Evolutionary conservation across 345 rosid genomes (phyloP), one percentile per base, ranked within the genome.

Genomic region (Hibiscus syriacus): DNA sequence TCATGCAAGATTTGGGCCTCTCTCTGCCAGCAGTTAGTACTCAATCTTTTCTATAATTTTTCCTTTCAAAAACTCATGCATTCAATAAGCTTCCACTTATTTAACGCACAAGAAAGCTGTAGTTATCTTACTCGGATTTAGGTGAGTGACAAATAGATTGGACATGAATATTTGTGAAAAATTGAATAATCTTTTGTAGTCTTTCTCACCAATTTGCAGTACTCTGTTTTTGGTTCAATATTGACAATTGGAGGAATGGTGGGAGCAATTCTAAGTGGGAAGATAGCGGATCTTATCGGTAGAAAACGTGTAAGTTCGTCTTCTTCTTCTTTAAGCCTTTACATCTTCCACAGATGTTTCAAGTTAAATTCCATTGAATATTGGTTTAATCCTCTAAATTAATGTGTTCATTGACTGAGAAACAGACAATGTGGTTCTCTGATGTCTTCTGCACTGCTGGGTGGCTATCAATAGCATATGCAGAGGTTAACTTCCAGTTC

Each of bases 1-100:
- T 90, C 71, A 74, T 67, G 71, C 77, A 82, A 65, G 90, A 86
- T 43, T 62, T 90, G 38, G 92, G 80, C 64, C 88, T 92, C 45
- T 84, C 95, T 14, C 26, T 79, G 13, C 84, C 87, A 39, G 79
- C 34, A 50, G 88, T 87, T 61, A 78, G 79, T 81, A 34, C 27
- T 27, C 8, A 38, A 23, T 52, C 29, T 4, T 27, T 25, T 59
- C 16, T 6, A 16, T 19, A 16, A 3, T 61, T 67, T 20, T 14
- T 1, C 14, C 41, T n/a, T n/a, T n/a, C 54, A 12, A 6, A 54
- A 34, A 34, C 10, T 6, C n/a, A n/a, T n/a, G n/a, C n/a, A n/a
- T n/a, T n/a, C n/a, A n/a, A n/a, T n/a, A n/a, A n/a, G n/a, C n/a
- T n/a, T n/a, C n/a, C n/a, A n/a, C n/a, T n/a, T n/a, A n/a, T n/a